Evolutionary conservation across 306 rosid species (phyloP), one percentile per base, ranked within the genome.

Genomic region (Rosa persica): DNA sequence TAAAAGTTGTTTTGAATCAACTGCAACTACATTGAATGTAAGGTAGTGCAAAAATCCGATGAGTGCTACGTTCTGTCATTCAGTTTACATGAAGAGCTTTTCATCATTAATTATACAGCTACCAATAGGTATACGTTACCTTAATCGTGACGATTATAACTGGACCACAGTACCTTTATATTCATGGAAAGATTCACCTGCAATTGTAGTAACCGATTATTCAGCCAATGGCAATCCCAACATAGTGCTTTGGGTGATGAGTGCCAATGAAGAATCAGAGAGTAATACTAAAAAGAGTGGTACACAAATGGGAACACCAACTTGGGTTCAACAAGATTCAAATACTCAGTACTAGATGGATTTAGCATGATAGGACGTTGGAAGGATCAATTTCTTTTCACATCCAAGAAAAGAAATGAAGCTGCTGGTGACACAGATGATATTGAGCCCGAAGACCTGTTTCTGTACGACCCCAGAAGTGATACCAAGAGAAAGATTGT

Each of bases 101-200:
- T 69, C 27, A 10, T 1, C 23, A 17, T 42, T 51, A 43, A 17
- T 42, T 51, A 43, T 22, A 7, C 73, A 11, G 12, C 73, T 23
- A 23, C 73, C 73, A 12, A 25, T 0, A 22, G 38, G 43, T n/a
- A 42, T 43, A 30, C 36, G 25, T 20, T 10, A 12, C 42, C 71
- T 20, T 67, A 11, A 46, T 46, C 12, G 15, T 46, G 12, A 46
- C 8, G 12, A 46, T 46, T 46, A 12, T 46, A 46, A 46, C 49
- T 46, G 49, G 49, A 12, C 49, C 49, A 12, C 49, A 46, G 15
- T 46, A 12, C 49, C 49, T 8, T 46, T 46, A 46, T 46, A 2
- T 46, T 43, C 73, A 43, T 22, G 73, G 73, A 68, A 43, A 11
- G 43, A 13, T 20, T 68, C 73, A 68, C n/a, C 16, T 22, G 73